These are phyloP conservation scores for Populus pruinosa DNA, from an alignment of 345 rosid genomes.

Conservation along the genomic window DNA sequence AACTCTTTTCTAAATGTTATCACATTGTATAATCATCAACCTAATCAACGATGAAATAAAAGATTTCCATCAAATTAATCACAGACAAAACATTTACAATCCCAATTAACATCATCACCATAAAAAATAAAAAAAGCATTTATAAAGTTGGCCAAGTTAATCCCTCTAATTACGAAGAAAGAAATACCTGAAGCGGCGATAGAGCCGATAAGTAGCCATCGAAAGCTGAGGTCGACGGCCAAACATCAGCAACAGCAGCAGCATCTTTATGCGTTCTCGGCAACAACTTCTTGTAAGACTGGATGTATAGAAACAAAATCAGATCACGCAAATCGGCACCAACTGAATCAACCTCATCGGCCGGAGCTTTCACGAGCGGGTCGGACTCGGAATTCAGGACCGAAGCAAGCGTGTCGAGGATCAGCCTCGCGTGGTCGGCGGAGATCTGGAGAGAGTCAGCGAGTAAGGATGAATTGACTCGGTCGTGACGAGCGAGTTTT, in stretches of 20 bases:
- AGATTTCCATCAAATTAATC: neutral
- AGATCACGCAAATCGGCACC: conserved; percentile 91
- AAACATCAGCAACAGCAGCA: conserved; percentile 90
- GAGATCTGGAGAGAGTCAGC: conserved; percentile 91
- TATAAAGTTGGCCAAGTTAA: neutral
- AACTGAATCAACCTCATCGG: conserved; percentile 53
- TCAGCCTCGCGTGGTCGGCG: conserved; percentile 75
- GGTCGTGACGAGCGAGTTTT: conserved; percentile 43
- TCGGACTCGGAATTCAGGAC: conserved; percentile 79
- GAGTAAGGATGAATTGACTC: conserved; percentile 59
- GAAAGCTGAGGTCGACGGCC: conserved; percentile 99
- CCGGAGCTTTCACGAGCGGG: conserved; percentile 53
- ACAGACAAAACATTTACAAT: neutral
- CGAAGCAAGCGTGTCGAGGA: conserved; percentile 80
- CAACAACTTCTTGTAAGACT: conserved; percentile 84
- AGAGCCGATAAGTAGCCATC: conserved; percentile 93
- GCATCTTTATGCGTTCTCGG: conserved; percentile 95
- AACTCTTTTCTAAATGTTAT: neutral
- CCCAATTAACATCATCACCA: neutral
- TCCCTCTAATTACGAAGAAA: neutral
- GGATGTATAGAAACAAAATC: conserved; percentile 77
- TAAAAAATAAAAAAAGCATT: neutral
- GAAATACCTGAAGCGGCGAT: conserved; percentile 89
- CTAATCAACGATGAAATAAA: neutral
- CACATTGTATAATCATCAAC: neutral